phyloP scores from a whole-genome alignment of 352 stramenopile species.

The Phytophthora tentaculata region DNA sequence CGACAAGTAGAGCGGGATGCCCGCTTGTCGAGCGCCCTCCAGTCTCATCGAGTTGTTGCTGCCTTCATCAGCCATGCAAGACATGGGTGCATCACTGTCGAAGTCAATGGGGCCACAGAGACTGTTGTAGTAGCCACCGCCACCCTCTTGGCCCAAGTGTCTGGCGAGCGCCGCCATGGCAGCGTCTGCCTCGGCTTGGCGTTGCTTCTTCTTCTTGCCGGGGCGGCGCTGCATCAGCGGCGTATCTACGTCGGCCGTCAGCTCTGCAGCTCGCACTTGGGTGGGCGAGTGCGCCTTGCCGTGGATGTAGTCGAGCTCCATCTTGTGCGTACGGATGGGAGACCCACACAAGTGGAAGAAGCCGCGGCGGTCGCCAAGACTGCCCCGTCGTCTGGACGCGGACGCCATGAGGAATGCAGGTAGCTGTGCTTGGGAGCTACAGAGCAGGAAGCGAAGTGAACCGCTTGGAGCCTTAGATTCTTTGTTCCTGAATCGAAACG shows the following conservation, averaged over 20 bases:
- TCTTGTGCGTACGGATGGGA: slow-evolving; percentile 72
- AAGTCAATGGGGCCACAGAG: slow-evolving; percentile 17
- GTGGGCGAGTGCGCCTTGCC: slow-evolving; percentile 41
- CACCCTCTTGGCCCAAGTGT: slow-evolving; percentile 42
- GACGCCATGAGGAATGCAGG: slow-evolving; percentile 21
- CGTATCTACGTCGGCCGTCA: slow-evolving; percentile 33
- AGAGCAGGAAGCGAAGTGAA: slow-evolving; percentile 37
- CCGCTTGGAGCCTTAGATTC: slow-evolving; percentile 15
- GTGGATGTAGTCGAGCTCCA: slow-evolving; percentile 51
- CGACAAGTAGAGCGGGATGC: slow-evolving; percentile 70
- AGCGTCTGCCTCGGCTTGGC: slow-evolving; percentile 29
- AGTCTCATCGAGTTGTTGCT: slow-evolving; percentile 58
- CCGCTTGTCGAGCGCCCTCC: slow-evolving; percentile 57
- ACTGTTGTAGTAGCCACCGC: slow-evolving; percentile 37
- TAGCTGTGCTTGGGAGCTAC: slow-evolving; percentile 30
- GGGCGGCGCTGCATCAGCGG: slow-evolving; percentile 31
- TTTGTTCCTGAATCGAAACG: slow-evolving; percentile 30
- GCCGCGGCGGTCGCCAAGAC: slow-evolving; percentile 35
- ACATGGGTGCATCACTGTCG: slow-evolving; percentile 40
- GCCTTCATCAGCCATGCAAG: slow-evolving; percentile 39
- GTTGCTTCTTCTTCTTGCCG: slow-evolving; percentile 41
- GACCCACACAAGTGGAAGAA: slow-evolving; percentile 85
- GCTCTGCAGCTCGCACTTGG: slow-evolving; percentile 41
- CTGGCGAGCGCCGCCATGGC: slow-evolving; percentile 27
- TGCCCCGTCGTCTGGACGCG: slow-evolving; percentile 29